A percentile compares a stretch with the other conserved stretches of the same genome.
Evolutionary conservation across 495 filamentous ascomycete genomes (phyloP).

Genomic region (Monascus purpureus): DNA sequence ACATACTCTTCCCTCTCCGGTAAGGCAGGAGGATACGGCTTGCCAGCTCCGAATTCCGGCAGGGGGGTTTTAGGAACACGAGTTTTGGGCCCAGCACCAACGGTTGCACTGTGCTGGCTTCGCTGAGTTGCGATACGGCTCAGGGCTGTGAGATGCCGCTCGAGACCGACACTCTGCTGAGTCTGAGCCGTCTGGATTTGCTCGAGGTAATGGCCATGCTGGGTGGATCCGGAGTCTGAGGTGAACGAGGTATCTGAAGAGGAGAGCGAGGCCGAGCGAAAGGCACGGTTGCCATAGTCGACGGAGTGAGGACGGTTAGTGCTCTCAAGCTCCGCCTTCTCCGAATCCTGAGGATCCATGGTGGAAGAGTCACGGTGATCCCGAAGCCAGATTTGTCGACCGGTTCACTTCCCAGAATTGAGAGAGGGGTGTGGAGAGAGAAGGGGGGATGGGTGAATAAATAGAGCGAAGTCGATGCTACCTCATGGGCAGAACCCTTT

Average conservation of each 20-base stretch:
- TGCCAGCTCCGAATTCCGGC: constrained; percentile 54
- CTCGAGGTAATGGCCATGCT: constrained; percentile 25
- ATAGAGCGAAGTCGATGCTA: too few relatives aligned
- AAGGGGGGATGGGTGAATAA: too few relatives aligned
- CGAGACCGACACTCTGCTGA: constrained; percentile 41
- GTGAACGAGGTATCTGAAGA: constrained; percentile 12
- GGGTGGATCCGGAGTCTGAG: constrained; percentile 5
- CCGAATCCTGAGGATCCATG: not conserved
- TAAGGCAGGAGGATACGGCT: constrained; percentile 59
- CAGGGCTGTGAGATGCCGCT: constrained; percentile 58
- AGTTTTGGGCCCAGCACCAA: constrained; percentile 44
- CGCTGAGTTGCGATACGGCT: constrained; percentile 61
- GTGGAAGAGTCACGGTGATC: too few relatives aligned
- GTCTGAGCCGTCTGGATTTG: constrained; percentile 40
- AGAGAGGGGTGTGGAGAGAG: too few relatives aligned
- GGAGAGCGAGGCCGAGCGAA: constrained; percentile 2
- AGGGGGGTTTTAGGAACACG: constrained; percentile 40
- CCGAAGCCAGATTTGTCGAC: too few relatives aligned
- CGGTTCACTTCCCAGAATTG: too few relatives aligned
- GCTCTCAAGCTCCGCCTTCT: constrained; percentile 1
- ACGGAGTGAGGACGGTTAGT: not conserved
- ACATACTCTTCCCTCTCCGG: constrained; percentile 71
- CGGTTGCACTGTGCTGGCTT: constrained; percentile 63
- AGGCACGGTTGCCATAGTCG: not conserved
- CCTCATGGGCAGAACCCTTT: too few relatives aligned